phyloP scores from a whole-genome alignment of 2,329 filamentous ascomycete species.

The Pestalotiopsis sp. region DNA sequence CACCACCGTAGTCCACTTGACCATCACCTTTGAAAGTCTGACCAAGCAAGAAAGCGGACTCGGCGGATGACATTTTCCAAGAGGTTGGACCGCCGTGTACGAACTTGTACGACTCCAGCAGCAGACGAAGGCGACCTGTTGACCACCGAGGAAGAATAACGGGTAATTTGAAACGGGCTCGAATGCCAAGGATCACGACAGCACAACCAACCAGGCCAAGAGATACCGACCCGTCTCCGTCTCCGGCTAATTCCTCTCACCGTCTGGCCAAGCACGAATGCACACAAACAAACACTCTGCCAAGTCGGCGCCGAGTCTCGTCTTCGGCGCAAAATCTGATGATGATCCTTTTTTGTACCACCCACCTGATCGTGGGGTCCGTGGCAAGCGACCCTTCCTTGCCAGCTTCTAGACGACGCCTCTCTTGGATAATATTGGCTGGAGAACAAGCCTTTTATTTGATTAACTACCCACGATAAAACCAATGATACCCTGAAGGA shows the following conservation, averaged over 20 bases:
- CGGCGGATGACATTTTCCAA: not conserved
- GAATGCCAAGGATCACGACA: not conserved
- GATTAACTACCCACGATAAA: not conserved
- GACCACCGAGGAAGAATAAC: not conserved
- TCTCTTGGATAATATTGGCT: not conserved
- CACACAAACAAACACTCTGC: not conserved
- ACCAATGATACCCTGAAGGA: not conserved
- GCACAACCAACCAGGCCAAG: not conserved
- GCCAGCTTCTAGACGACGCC: too few relatives aligned
- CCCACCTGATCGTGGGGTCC: not conserved
- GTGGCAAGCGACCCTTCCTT: not conserved
- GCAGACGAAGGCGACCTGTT: not conserved
- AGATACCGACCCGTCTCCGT: not conserved
- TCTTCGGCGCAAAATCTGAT: not conserved
- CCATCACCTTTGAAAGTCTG: not conserved
- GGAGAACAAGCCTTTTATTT: not conserved
- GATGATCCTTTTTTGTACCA: not conserved
- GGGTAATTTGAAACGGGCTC: not conserved
- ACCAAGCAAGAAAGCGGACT: not conserved
- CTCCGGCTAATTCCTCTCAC: not conserved
- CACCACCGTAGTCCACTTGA: not conserved
- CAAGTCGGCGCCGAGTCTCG: not conserved
- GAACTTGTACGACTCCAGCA: not conserved
- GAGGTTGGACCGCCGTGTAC: not conserved
- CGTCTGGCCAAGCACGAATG: not conserved